A percentile compares a stretch with the other conserved stretches of the same genome.
Evolutionary conservation across 768 basidiomycete genomes (phyloP).

Genomic region (Trametes punicea): DNA sequence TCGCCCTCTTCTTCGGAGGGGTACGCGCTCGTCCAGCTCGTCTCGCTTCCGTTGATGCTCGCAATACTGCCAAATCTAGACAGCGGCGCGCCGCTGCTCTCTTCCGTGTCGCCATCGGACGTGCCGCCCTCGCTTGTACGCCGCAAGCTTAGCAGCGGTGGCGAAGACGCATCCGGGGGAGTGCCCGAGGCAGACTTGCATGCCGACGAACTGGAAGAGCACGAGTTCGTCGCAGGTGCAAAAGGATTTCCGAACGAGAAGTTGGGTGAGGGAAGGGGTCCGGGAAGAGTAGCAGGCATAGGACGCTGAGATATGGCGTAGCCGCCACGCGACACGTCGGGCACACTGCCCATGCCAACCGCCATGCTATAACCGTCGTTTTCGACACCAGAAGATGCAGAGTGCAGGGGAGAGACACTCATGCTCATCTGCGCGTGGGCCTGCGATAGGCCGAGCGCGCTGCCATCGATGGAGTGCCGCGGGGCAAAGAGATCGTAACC

Average conservation of each 20-base stretch:
- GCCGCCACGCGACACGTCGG: background rate
- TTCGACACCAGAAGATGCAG: background rate
- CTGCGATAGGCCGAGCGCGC: slow-evolving; percentile 11
- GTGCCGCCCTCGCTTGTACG: slow-evolving; percentile 16
- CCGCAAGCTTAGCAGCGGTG: slow-evolving; percentile 13
- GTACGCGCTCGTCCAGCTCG: slow-evolving; percentile 29
- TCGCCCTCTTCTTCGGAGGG: slow-evolving; percentile 19
- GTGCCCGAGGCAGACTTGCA: slow-evolving; percentile 15
- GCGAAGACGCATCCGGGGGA: slow-evolving; percentile 19
- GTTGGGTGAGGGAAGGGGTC: slow-evolving; percentile 28
- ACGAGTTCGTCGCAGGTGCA: slow-evolving; percentile 8
- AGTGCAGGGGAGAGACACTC: slow-evolving; percentile 1
- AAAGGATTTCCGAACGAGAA: slow-evolving; percentile 29
- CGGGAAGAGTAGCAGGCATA: slow-evolving; percentile 20
- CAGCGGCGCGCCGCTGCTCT: slow-evolving; percentile 23
- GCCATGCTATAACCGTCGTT: background rate
- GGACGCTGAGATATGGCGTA: slow-evolving; percentile 22
- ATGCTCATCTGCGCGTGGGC: slow-evolving; percentile 17
- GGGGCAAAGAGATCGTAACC: slow-evolving; percentile 15
- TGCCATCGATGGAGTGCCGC: slow-evolving; percentile 16
- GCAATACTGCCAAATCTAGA: slow-evolving; percentile 27
- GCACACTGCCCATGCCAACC: background rate
- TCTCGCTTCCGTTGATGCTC: slow-evolving; percentile 28
- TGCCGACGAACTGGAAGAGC: slow-evolving; percentile 12
- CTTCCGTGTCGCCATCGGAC: slow-evolving; percentile 22